These are phyloP conservation scores for Neostapfia colusana DNA, from an alignment of 176 grass and related monocot genomes.

Conservation along the genomic window DNA sequence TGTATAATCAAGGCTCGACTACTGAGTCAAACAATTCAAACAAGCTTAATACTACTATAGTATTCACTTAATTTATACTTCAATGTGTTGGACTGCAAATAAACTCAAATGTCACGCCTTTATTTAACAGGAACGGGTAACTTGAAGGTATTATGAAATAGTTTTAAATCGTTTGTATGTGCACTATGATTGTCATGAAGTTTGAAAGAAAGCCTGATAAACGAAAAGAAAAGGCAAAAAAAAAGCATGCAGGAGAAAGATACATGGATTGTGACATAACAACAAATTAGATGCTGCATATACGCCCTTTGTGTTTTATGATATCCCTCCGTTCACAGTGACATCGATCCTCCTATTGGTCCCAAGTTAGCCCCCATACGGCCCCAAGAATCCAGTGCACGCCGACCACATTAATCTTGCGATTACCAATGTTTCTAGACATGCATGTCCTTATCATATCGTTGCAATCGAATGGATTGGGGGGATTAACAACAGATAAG, in stretches of 20 bases:
- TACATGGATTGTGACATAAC: constrained; percentile 36
- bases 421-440: constrained; percentile 44
- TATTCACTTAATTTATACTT: not conserved
- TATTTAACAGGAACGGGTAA: not conserved
- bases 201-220: constrained; percentile 17
- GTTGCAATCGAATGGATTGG: constrained; percentile 42
- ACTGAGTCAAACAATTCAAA: not conserved
- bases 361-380: constrained; percentile 30
- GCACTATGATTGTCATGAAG: not conserved
- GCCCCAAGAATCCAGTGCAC: constrained; percentile 37
- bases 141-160: not conserved
- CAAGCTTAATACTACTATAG: not conserved
- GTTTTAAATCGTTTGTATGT: not conserved
- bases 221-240: not conserved
- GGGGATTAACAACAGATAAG: constrained; percentile 41
- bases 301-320: constrained; percentile 34
- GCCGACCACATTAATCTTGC: constrained; percentile 45
- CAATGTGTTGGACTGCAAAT: not conserved
- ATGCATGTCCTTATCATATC: constrained; percentile 28
- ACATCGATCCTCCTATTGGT: constrained; percentile 42
- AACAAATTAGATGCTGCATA: constrained; percentile 39
- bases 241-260: constrained; percentile 32
- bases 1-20: not conserved
- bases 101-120: too few species aligned
- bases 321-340: constrained; percentile 23